phyloP scores from a whole-genome alignment of 2,329 filamentous ascomycete species.

The Beauveria sp. region DNA sequence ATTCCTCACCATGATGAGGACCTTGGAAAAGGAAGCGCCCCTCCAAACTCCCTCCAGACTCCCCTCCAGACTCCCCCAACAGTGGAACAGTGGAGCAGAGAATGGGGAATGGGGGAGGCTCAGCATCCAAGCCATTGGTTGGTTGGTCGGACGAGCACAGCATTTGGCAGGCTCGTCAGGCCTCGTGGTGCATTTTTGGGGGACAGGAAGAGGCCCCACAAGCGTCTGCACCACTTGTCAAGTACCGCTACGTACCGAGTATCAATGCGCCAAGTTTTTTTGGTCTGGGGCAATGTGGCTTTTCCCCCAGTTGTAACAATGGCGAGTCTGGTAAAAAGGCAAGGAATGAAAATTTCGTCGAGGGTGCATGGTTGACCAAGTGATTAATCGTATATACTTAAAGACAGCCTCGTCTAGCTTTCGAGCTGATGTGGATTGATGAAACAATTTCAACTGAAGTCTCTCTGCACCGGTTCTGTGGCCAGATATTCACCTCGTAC shows the following conservation, averaged over 20 bases:
- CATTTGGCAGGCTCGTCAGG: too few relatives aligned
- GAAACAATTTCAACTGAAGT: neutral
- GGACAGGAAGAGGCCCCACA: neutral
- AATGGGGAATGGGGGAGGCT: too few relatives aligned
- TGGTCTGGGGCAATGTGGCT: constrained; percentile 6
- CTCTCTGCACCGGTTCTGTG: neutral
- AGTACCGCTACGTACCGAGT: constrained; percentile 8
- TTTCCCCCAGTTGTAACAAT: neutral
- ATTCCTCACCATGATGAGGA: neutral
- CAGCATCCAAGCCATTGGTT: too few relatives aligned
- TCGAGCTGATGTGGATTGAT: neutral
- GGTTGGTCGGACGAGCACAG: too few relatives aligned
- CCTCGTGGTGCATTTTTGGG: too few relatives aligned
- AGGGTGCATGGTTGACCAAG: neutral
- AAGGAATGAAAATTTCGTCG: neutral
- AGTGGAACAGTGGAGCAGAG: too few relatives aligned
- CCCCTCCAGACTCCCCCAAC: too few relatives aligned
- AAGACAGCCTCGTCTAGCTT: neutral
- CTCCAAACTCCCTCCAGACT: too few relatives aligned
- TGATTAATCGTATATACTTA: neutral
- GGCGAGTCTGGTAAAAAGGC: neutral
- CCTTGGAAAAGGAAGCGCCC: neutral
- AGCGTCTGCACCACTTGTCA: constrained; percentile 2
- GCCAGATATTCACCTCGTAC: too few relatives aligned
- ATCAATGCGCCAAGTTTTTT: neutral